Conservation (phyloP, 1,139 yeast genomes). For the Kurtzmaniella natalensis region DNA sequence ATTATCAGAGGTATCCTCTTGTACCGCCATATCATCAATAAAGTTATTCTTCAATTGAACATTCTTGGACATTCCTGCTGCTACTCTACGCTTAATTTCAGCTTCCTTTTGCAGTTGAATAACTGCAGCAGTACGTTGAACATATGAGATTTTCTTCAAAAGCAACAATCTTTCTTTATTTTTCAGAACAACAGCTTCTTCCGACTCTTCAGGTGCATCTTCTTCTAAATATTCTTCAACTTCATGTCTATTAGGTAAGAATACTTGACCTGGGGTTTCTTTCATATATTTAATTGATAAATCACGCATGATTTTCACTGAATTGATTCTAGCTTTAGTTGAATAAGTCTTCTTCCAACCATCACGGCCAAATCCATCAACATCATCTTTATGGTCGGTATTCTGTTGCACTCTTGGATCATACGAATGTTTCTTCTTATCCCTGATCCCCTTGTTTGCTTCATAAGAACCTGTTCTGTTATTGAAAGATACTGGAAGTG, state of each 20-base stretch:
- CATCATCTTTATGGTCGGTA: constrained; percentile 62
- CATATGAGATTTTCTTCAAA: constrained; percentile 63
- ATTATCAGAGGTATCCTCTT: background rate
- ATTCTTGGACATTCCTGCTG: constrained; percentile 26
- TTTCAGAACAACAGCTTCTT: constrained; percentile 37
- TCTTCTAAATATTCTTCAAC: constrained; percentile 51
- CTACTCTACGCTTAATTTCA: constrained; percentile 29
- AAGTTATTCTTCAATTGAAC: background rate
- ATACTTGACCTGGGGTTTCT: constrained; percentile 31
- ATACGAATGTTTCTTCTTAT: constrained; percentile 71
- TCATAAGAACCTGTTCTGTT: constrained; percentile 73
- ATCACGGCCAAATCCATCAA: constrained; percentile 72
- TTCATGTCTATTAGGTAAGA: constrained; percentile 56
- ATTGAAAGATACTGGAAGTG: constrained; percentile 67
- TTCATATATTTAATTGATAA: constrained; percentile 49
- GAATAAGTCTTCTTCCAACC: constrained; percentile 46
- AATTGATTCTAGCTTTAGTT: constrained; percentile 47
- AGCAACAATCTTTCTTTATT: constrained; percentile 63
- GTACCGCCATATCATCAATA: background rate
- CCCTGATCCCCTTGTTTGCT: constrained; percentile 81
- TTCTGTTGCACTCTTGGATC: constrained; percentile 78
- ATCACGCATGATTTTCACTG: constrained; percentile 49
- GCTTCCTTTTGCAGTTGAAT: constrained; percentile 28
- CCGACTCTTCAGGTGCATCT: constrained; percentile 37
- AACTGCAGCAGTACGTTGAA: constrained; percentile 57